Conservation (phyloP, 495 filamentous ascomycete species). For the Xylaria curta region DNA sequence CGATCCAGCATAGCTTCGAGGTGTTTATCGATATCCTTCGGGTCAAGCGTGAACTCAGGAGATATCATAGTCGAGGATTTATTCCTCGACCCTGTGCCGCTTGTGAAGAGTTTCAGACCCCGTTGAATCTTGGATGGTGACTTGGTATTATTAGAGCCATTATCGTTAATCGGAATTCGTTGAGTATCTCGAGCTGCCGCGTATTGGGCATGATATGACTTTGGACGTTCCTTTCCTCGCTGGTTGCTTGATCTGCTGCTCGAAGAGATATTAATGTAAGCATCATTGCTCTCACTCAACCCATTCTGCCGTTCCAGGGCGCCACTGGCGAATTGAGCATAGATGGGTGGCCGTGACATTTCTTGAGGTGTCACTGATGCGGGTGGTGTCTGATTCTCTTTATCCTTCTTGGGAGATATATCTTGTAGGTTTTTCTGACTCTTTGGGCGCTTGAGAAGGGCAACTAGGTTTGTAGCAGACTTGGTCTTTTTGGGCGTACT, state of each 20-base stretch:
- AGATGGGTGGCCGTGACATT: slow-evolving; percentile 71
- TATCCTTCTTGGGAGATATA: slow-evolving; percentile 63
- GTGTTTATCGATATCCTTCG: slow-evolving; percentile 58
- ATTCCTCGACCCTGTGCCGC: slow-evolving; percentile 48
- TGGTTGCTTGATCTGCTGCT: slow-evolving; percentile 22
- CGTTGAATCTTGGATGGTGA: slow-evolving; percentile 41
- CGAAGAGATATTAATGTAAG: slow-evolving; percentile 23
- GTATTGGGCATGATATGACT: slow-evolving; percentile 39
- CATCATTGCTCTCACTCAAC: slow-evolving; percentile 15
- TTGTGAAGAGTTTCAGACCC: slow-evolving; percentile 45
- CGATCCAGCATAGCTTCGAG: slow-evolving; percentile 78
- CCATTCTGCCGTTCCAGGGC: slow-evolving; percentile 37
- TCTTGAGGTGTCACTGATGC: slow-evolving; percentile 48
- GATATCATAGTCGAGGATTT: slow-evolving; percentile 38
- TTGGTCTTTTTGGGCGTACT: slow-evolving; percentile 84
- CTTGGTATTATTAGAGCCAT: slow-evolving; percentile 36
- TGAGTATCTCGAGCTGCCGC: slow-evolving; percentile 50
- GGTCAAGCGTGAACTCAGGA: slow-evolving; percentile 41
- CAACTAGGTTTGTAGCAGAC: slow-evolving; percentile 78
- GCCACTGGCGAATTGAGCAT: slow-evolving; percentile 69
- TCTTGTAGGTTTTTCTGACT: slow-evolving; percentile 61
- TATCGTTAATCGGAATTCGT: slow-evolving; percentile 49
- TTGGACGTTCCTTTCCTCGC: slow-evolving; percentile 36
- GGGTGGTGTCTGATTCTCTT: slow-evolving; percentile 74
- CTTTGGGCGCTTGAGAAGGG: slow-evolving; percentile 66